Percentiles rank a stretch among this genome's conserved stretches.
These are phyloP conservation scores for Triticum aestivum DNA, from an alignment of 176 grass and related monocot genomes.

Conservation along the genomic window IWGSC_CS_RefSeq_v2.1 NC_057808.1:21141061-21141560, in stretches of 20 bases:
- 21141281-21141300: not conserved
- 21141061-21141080: not conserved
- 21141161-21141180: not conserved
- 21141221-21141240: not conserved
- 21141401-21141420: conserved; percentile 4
- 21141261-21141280: too few relatives aligned
- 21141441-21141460: not conserved
- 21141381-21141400: not conserved
- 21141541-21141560: not conserved
- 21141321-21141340: not conserved
- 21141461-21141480: not conserved
- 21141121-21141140: too few relatives aligned
- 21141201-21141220: not conserved
- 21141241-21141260: not conserved
- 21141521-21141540: conserved; percentile 10
- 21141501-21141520: not conserved
- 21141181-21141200: not conserved
- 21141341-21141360: conserved; percentile 10
- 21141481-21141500: not conserved
- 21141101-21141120: too few relatives aligned
- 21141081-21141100: not conserved
- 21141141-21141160: too few relatives aligned
- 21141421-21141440: conserved; percentile 10
- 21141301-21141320: not conserved
- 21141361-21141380: not conserved